These are phyloP conservation scores for Termitomyces sp. DNA, from an alignment of 768 basidiomycete genomes.

Conservation along the genomic window DNA sequence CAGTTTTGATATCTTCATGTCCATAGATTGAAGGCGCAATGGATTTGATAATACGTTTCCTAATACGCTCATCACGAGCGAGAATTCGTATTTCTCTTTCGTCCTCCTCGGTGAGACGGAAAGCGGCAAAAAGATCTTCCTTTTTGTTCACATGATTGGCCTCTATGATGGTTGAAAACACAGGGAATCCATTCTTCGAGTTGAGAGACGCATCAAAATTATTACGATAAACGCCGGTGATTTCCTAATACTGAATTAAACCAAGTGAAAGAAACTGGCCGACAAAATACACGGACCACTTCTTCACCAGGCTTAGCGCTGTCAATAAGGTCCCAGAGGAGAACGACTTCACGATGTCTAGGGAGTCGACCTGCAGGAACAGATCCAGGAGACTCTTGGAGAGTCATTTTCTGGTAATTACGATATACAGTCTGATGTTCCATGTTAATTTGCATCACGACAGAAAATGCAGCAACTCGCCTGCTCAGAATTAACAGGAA, in stretches of 20 bases:
- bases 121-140: conserved; percentile 98
- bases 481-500: conserved; percentile 95
- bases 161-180: conserved; percentile 97
- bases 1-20: conserved; percentile 98
- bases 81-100: conserved; percentile 87
- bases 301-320: conserved; percentile 98
- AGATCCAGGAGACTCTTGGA: conserved; percentile 96
- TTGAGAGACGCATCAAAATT: conserved; percentile 99
- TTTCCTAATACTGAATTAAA: conserved; percentile 56
- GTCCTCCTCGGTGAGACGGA: conserved; percentile 95
- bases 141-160: conserved; percentile 99
- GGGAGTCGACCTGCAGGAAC: conserved; percentile 97
- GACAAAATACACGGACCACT: conserved; percentile 54
- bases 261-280: conserved; percentile 2
- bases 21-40: conserved; percentile 99
- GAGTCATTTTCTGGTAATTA: conserved; percentile 98
- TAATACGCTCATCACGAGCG: conserved; percentile 88
- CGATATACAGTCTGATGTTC: conserved; percentile 82
- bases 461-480: conserved; percentile 30
- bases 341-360: conserved; percentile 92
- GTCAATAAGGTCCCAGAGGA: conserved; percentile 98
- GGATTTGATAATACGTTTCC: conserved; percentile 96
- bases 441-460: too few relatives aligned
- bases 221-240: conserved; percentile 97
- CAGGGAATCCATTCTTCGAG: conserved; percentile 98